Evolutionary conservation across 2,329 filamentous ascomycete species (phyloP), one percentile per base, ranked within the genome.

Genomic region (Ustulina deusta): DNA sequence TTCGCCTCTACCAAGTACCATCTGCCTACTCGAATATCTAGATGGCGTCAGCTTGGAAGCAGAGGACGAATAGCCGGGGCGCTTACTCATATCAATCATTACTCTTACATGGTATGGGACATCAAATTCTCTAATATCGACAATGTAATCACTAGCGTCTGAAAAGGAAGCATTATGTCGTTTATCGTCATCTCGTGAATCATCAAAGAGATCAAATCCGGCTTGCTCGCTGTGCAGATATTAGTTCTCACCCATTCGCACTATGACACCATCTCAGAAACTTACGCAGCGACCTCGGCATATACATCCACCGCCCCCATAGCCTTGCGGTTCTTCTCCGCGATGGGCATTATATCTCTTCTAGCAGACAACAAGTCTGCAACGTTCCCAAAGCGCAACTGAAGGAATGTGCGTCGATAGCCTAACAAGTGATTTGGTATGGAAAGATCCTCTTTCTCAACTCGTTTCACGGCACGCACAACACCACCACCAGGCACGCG

Each of bases 81-180:
- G 70, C 75, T 55, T 78, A 93, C 92, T 87, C 85, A 93, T 88
- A 82, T 99, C 96, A 83, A 99, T 99, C 81, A 97, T 93, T 83
- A 99, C 95, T 87, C 96, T 90, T 78, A 99, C 96, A 85, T 99
- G 96, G 84, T 99, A 99, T 72, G 96, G 97, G 76, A 99, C 97
- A 82, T 99, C 96, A 81, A 97, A 99, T 84, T 99, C 96, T 86
- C 96, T 90, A 79, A 99, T 97, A 87, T 99, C 97, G 83, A 97
- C 88, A 86, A 99, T 94, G 81, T 91, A 97, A 86, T 98, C 95
- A 86, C 94, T 97, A 66, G 95, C 94, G 81, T 98, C 94, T 74
- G 90, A 85, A 83, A 93, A 90, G 73, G 86, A 85, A 79, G 87
- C 87, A 84, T 91, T 94, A 83, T 86, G 85, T 87, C 91, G 90